Percentiles rank a stretch among this genome's conserved stretches.
phyloP scores from a whole-genome alignment of 345 rosid species.

The Aquilaria sinensis region DNA sequence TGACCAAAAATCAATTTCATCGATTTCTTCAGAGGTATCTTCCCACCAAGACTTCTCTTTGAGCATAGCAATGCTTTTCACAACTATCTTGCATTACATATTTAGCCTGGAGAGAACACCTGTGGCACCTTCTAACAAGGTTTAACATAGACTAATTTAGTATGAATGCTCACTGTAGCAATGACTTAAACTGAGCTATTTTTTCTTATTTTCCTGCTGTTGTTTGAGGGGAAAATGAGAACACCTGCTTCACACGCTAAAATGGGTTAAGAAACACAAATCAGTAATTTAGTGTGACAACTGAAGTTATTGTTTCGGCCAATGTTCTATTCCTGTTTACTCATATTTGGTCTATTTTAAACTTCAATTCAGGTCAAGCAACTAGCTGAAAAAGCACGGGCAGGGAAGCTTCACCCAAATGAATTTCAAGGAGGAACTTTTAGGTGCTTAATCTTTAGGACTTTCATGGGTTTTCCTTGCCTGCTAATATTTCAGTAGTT shows the following conservation, averaged over 20 bases:
- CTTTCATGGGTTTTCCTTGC: not conserved
- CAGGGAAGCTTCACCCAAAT: slow-evolving; percentile 83
- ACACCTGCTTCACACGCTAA: too few relatives aligned
- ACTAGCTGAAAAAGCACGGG: slow-evolving; percentile 88
- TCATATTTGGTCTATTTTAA: slow-evolving; percentile 6
- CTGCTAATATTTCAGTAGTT: slow-evolving; percentile 1
- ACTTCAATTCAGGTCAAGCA: slow-evolving; percentile 63
- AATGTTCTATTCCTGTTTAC: not conserved
- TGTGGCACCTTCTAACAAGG: too few relatives aligned
- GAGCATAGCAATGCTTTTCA: slow-evolving; percentile 4
- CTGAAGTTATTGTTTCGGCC: too few relatives aligned
- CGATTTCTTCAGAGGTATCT: slow-evolving; percentile 79
- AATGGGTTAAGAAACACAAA: too few relatives aligned
- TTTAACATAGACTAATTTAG: too few relatives aligned
- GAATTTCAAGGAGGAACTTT: slow-evolving; percentile 99
- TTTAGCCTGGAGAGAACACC: too few relatives aligned
- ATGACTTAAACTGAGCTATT: too few relatives aligned
- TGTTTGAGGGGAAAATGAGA: too few relatives aligned
- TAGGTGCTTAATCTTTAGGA: slow-evolving; percentile 38
- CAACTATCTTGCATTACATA: too few relatives aligned
- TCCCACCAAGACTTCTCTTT: not conserved
- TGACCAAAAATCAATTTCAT: slow-evolving; percentile 85
- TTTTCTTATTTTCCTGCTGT: too few relatives aligned
- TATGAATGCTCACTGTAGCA: too few relatives aligned
- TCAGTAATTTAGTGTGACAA: too few relatives aligned